These are phyloP conservation scores for Cladorrhinum sp. DNA, from an alignment of 2,329 filamentous ascomycete genomes.

Conservation along the genomic window DNA sequence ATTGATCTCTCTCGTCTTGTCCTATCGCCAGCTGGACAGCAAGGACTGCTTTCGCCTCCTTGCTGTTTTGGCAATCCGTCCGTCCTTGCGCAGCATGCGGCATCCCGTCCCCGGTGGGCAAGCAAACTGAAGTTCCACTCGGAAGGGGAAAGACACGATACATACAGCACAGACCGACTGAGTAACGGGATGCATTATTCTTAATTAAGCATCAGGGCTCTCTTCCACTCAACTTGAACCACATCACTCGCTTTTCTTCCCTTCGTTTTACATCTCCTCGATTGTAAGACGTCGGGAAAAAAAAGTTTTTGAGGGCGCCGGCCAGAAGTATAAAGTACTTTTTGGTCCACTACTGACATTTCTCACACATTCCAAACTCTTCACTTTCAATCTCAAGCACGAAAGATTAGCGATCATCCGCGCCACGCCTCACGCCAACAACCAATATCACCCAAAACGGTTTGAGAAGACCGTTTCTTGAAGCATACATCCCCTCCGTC, in stretches of 20 bases:
- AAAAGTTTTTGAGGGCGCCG: neutral
- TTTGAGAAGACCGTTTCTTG: too few relatives aligned
- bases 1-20: neutral
- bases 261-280: slow-evolving; percentile 2
- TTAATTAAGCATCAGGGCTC: slow-evolving; percentile 17
- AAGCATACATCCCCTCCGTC: neutral
- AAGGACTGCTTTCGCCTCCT: slow-evolving; percentile 6
- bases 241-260: slow-evolving; percentile 20
- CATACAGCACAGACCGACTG: slow-evolving; percentile 8
- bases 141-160: slow-evolving; percentile 7
- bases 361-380: too few relatives aligned
- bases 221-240: slow-evolving; percentile 28
- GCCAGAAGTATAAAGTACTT: neutral
- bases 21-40: neutral
- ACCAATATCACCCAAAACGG: too few relatives aligned
- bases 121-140: slow-evolving; percentile 4
- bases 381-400: too few relatives aligned
- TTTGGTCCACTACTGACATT: neutral
- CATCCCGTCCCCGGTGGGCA: neutral
- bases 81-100: slow-evolving; percentile 25
- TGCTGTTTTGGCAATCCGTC: slow-evolving; percentile 14
- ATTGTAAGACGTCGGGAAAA: neutral
- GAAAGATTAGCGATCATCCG: too few relatives aligned
- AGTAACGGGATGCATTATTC: slow-evolving; percentile 8
- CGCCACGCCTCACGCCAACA: too few relatives aligned